Evolutionary conservation across 2,329 filamentous ascomycete species (phyloP).

Genomic region (Ophiostoma montium): DNA sequence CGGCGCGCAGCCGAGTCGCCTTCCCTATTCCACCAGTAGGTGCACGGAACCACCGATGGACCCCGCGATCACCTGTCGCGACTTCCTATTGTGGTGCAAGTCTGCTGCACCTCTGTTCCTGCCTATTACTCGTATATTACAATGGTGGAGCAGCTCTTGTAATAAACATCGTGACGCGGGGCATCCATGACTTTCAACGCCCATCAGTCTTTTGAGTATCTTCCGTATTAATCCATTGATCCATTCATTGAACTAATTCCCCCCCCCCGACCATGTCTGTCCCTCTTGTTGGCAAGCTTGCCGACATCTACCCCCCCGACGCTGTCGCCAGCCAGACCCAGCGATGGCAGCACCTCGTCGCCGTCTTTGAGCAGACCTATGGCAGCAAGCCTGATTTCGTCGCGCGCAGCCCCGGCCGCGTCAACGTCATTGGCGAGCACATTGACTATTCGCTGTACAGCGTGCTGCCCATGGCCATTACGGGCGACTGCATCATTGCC

Average conservation of each 20-base stretch:
- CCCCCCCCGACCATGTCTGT: constrained; percentile 38
- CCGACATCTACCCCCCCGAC: constrained; percentile 71
- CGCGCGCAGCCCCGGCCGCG: constrained; percentile 78
- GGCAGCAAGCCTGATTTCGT: constrained; percentile 64
- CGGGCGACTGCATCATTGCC: constrained; percentile 78
- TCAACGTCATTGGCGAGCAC: constrained; percentile 98
- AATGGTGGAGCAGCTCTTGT: too few relatives aligned
- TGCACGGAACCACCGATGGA: too few relatives aligned
- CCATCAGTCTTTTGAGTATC: too few relatives aligned
- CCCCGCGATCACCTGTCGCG: too few relatives aligned
- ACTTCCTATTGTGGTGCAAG: too few relatives aligned
- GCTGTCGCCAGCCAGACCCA: constrained; percentile 51
- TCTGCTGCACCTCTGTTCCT: too few relatives aligned
- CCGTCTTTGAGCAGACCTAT: constrained; percentile 57
- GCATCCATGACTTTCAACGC: too few relatives aligned
- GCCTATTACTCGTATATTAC: too few relatives aligned
- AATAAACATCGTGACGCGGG: too few relatives aligned
- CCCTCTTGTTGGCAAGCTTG: constrained; percentile 59
- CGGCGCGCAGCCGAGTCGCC: too few relatives aligned
- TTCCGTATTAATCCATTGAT: too few relatives aligned
- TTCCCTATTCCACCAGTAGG: too few relatives aligned
- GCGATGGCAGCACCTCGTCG: constrained; percentile 63
- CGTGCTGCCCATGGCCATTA: constrained; percentile 89
- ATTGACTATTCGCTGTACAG: constrained; percentile 98
- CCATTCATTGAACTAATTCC: not conserved